These are phyloP conservation scores for Pyrenophora teres DNA, from an alignment of 2,329 filamentous ascomycete genomes.

Conservation along the genomic window DNA sequence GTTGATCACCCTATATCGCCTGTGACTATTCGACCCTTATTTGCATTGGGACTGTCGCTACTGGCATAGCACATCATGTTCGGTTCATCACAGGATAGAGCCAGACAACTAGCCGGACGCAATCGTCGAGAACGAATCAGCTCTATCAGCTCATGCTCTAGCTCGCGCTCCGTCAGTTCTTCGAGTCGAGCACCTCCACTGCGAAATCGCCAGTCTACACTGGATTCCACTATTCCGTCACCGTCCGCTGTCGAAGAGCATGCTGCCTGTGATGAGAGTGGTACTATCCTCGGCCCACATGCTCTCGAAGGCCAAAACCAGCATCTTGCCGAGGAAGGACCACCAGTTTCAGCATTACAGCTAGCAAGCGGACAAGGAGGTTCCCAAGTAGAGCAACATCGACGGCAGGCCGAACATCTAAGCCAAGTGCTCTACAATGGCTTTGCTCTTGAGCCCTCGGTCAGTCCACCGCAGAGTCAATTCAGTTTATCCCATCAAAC, in stretches of 20 bases:
- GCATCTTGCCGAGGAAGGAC: not conserved
- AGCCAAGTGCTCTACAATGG: slow-evolving; percentile 31
- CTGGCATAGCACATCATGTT: slow-evolving; percentile 31
- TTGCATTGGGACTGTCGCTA: too few relatives aligned
- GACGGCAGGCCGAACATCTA: slow-evolving; percentile 30
- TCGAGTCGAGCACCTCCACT: slow-evolving; percentile 18
- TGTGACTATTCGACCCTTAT: too few relatives aligned
- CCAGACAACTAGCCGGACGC: slow-evolving; percentile 42
- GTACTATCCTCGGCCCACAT: not conserved
- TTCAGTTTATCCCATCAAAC: slow-evolving; percentile 4
- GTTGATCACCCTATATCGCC: slow-evolving; percentile 3
- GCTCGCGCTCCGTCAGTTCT: slow-evolving; percentile 21
- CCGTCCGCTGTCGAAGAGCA: not conserved
- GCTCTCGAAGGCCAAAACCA: not conserved
- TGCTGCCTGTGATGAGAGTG: not conserved
- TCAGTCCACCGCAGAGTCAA: slow-evolving; percentile 1
- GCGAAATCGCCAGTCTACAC: not conserved
- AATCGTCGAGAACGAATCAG: slow-evolving; percentile 32
- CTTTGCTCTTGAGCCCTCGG: slow-evolving; percentile 1
- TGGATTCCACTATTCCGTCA: not conserved
- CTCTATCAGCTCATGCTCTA: slow-evolving; percentile 25
- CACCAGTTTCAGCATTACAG: slow-evolving; percentile 3
- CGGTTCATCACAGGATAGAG: slow-evolving; percentile 42
- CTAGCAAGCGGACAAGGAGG: not conserved
- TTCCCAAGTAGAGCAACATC: slow-evolving; percentile 20